Percentiles rank a stretch among this genome's conserved stretches.
Evolutionary conservation across 2,329 filamentous ascomycete genomes (phyloP).

Genomic region (Verticillium klebahnii): DNA sequence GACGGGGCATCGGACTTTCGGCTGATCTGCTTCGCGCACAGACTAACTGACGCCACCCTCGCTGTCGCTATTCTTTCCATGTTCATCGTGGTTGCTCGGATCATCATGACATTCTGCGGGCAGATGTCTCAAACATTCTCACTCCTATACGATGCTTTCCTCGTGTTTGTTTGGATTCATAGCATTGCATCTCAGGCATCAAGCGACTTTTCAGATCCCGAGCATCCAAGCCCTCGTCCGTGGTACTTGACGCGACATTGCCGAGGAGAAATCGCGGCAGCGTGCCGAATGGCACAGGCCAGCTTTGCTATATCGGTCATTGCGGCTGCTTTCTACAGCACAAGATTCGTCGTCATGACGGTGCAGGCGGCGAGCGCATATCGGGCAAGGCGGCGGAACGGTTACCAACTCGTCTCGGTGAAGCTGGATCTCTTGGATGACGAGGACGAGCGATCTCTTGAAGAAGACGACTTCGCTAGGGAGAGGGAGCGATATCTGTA

Average conservation of each 20-base stretch:
- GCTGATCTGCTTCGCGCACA: conserved; percentile 4
- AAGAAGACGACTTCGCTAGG: background rate
- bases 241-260: conserved; percentile 21
- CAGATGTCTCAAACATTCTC: conserved; percentile 16
- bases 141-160: conserved; percentile 21
- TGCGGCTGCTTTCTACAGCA: background rate
- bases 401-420: background rate
- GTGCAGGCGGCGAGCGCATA: background rate
- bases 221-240: conserved; percentile 17
- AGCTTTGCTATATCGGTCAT: conserved; percentile 4
- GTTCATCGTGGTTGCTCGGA: conserved; percentile 19
- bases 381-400: background rate
- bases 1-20: background rate
- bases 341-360: background rate
- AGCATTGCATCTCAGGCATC: conserved; percentile 16
- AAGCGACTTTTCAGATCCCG: conserved; percentile 18
- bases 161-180: conserved; percentile 21
- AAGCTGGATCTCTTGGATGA: background rate
- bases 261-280: background rate
- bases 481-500: conserved; percentile 2
- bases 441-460: background rate
- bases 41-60: conserved; percentile 21
- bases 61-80: conserved; percentile 23
- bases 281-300: conserved; percentile 3
- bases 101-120: conserved; percentile 14